Evolutionary conservation across 2,329 filamentous ascomycete species (phyloP), one percentile per base, ranked within the genome.

Genomic region (Pseudogymnoascus sp.): DNA sequence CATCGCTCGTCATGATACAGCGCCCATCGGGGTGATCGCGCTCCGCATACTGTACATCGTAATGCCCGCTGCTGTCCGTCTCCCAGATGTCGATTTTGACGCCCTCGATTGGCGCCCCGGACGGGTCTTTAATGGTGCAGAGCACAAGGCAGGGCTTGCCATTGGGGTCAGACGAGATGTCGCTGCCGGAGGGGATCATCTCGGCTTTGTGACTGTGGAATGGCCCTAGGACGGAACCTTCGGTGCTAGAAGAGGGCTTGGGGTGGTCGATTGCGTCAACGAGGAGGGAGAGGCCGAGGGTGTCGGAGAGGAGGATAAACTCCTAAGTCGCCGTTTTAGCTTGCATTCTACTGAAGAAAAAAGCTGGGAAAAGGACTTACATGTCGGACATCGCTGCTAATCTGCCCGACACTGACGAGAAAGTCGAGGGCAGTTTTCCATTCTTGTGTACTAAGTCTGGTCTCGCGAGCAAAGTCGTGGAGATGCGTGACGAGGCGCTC

Each of bases 61-160:
- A 94, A 68, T 85, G 83, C 8, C 89, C 89, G n/a, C 82, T 82
- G 61, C 81, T 85, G 70, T 92, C 89, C 7, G 89, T 90, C 74
- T 92, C 89, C 89, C 89, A 94, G 64, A 94, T 85, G 71, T 94
- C 89, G 63, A 92, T 80, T 69, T 85, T 89, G 28, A 85, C 88
- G 52, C 77, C 82, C 1, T 74, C 63, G 28, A 94, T 76, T 0
- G 89, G 84, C 1, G 75, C 76, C 0, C 87, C 88, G 0, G 73
- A 38, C 0, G 81, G 82, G 70, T 90, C 86, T 63, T 80, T 82
- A 60, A 92, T 75, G 0, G 79, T 86, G 75, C 89, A 91, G n/a
- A 90, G 70, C 3, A 88, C 86, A 12, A 92, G 79, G 64, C 89
- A 80, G 0, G 86, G 82, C 65, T 86, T 80, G 57, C 89, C 89